phyloP scores from a whole-genome alignment of 208 protist genomes.

The Vickermania ingenoplastis region DNA sequence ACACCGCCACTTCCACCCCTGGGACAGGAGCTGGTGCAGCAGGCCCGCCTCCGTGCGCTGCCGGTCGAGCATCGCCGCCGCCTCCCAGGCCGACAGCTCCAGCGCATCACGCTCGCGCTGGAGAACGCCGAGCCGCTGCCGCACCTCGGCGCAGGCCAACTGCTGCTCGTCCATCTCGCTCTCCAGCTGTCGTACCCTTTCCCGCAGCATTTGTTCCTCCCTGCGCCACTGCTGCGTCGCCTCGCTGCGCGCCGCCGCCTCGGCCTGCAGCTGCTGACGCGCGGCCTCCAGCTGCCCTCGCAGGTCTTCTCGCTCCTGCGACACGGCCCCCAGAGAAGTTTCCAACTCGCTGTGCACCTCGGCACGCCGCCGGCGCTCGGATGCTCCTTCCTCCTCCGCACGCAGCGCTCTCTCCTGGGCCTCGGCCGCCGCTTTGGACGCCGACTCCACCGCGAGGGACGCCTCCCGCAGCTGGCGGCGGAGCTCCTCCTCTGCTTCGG shows the following conservation, averaged over 20 bases:
- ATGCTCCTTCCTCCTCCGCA: no score
- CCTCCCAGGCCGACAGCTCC: neutral
- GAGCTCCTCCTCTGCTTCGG: neutral
- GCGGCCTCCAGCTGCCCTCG: neutral
- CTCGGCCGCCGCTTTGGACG: no score
- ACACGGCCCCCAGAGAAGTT: neutral
- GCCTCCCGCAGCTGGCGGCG: neutral
- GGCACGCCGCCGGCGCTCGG: no score
- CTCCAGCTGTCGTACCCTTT: conserved; percentile 20
- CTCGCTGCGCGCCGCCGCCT: neutral
- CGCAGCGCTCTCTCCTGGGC: no score
- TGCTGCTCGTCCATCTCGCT: conserved; percentile 30
- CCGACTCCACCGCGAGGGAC: neutral
- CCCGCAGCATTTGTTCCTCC: conserved; percentile 33
- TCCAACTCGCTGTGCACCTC: no score
- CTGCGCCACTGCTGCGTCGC: neutral
- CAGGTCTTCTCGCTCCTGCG: conserved; percentile 11
- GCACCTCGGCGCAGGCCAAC: conserved; percentile 33
- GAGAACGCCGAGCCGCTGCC: conserved; percentile 44
- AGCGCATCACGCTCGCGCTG: conserved; percentile 13
- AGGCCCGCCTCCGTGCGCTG: conserved; percentile 52
- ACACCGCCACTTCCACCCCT: neutral
- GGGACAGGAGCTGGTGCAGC: conserved; percentile 19
- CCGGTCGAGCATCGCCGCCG: conserved; percentile 5
- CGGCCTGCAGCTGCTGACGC: neutral